phyloP scores from a whole-genome alignment of 345 rosid genomes.

The Salix suchowensis region DNA sequence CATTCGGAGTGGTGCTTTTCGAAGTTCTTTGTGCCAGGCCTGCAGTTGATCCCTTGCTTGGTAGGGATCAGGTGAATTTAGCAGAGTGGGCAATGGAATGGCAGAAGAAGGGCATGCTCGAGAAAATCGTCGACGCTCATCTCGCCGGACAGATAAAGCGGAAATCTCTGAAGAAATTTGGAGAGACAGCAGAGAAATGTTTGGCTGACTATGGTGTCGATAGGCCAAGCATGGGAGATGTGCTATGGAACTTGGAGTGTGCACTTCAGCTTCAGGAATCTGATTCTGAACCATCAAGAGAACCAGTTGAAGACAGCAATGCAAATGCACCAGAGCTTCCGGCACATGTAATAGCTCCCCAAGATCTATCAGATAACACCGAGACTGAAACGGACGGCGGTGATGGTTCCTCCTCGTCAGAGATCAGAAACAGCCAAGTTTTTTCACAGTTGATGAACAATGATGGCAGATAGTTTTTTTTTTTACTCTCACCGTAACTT shows the following conservation, averaged over 20 bases:
- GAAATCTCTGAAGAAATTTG: constrained; percentile 68
- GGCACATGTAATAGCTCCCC: constrained; percentile 16
- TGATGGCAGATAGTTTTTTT: constrained; percentile 55
- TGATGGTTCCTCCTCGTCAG: constrained; percentile 38
- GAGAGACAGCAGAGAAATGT: constrained; percentile 94
- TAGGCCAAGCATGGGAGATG: constrained; percentile 92
- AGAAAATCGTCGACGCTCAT: constrained; percentile 61
- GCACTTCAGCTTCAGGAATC: constrained; percentile 81
- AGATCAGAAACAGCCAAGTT: constrained; percentile 55
- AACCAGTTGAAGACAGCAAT: constrained; percentile 29
- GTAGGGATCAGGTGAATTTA: constrained; percentile 88
- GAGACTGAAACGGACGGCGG: constrained; percentile 29
- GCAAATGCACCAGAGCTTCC: constrained; percentile 10
- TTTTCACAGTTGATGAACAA: constrained; percentile 88
- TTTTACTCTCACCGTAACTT: neutral
- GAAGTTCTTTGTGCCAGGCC: constrained; percentile 97
- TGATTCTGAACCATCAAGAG: constrained; percentile 42
- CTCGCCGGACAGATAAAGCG: constrained; percentile 63
- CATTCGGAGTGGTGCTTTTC: constrained; percentile 84
- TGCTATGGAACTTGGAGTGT: constrained; percentile 83
- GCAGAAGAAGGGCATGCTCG: constrained; percentile 83
- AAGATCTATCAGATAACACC: constrained; percentile 19
- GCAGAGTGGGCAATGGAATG: constrained; percentile 97
- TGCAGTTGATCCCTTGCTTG: constrained; percentile 88
- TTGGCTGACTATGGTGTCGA: constrained; percentile 93